phyloP scores from a whole-genome alignment of 208 protist species.

The Leptomonas seymouri region DNA sequence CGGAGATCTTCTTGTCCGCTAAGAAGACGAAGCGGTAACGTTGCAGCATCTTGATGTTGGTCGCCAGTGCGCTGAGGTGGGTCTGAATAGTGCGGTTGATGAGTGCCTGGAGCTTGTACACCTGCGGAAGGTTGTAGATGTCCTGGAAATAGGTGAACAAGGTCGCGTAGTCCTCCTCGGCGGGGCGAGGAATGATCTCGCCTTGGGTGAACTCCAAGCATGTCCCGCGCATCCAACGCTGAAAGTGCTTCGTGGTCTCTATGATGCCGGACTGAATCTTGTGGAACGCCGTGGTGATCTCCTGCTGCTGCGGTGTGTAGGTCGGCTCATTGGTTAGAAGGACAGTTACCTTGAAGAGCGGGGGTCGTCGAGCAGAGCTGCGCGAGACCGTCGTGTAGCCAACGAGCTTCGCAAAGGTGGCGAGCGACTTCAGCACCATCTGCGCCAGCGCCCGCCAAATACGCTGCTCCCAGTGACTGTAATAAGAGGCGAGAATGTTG shows the following conservation, averaged over 20 bases:
- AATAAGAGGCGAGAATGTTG: constrained; percentile 92
- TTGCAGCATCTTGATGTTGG: constrained; percentile 94
- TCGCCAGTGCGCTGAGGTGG: constrained; percentile 86
- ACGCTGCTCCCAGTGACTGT: constrained; percentile 96
- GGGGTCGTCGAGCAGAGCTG: constrained; percentile 40
- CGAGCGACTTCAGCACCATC: constrained; percentile 92
- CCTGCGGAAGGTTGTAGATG: constrained; percentile 87
- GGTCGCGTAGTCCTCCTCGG: constrained; percentile 81
- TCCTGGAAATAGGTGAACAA: constrained; percentile 97
- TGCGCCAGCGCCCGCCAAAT: constrained; percentile 94
- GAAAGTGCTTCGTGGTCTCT: constrained; percentile 94
- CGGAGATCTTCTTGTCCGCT: constrained; percentile 93
- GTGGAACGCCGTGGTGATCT: constrained; percentile 93
- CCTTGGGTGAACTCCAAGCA: constrained; percentile 95
- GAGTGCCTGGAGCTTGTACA: constrained; percentile 90
- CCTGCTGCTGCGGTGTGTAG: constrained; percentile 92
- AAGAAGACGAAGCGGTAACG: constrained; percentile 94
- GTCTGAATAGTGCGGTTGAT: constrained; percentile 94
- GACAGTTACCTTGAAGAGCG: constrained; percentile 95
- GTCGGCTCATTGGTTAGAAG: constrained; percentile 93
- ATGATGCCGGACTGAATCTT: constrained; percentile 93
- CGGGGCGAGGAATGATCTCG: constrained; percentile 84
- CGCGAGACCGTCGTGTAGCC: constrained; percentile 65
- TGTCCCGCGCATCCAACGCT: constrained; percentile 96
- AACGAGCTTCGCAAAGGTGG: constrained; percentile 87